Evolutionary conservation across 495 filamentous ascomycete genomes (phyloP).

Genomic region (Penicillium mononematosum): DNA sequence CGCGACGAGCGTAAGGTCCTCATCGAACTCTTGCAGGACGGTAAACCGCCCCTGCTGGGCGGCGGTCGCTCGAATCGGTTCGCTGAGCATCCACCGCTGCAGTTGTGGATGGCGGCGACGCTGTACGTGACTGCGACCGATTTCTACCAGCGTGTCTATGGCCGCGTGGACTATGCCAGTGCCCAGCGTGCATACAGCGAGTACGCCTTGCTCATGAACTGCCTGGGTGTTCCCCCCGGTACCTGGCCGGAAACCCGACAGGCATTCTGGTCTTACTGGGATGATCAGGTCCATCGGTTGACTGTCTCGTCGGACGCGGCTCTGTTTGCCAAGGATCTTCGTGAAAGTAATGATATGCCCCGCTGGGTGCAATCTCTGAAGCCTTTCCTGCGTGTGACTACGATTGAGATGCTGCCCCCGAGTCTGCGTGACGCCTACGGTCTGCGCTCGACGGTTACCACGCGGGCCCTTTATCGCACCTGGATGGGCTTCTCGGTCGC

Average conservation of each 20-base stretch:
- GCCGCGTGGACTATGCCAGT: constrained; percentile 35
- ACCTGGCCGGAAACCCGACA: constrained; percentile 36
- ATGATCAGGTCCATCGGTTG: constrained; percentile 33
- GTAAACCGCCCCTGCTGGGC: constrained; percentile 27
- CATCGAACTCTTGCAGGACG: constrained; percentile 27
- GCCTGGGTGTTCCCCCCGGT: constrained; percentile 29
- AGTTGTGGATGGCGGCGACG: constrained; percentile 42
- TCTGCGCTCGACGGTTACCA: constrained; percentile 33
- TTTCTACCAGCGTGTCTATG: constrained; percentile 46
- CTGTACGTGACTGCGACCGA: constrained; percentile 45
- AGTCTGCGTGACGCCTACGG: constrained; percentile 40
- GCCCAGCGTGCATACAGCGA: constrained; percentile 41
- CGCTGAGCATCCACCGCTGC: constrained; percentile 25
- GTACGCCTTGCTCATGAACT: constrained; percentile 34
- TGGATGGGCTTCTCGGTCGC: constrained; percentile 40
- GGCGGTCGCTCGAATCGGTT: constrained; percentile 29
- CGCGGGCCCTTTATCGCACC: constrained; percentile 35
- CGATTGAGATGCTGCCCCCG: constrained; percentile 45
- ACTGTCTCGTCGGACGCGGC: constrained; percentile 36
- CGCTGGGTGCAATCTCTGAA: constrained; percentile 37
- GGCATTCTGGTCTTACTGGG: constrained; percentile 46
- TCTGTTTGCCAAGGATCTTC: constrained; percentile 34
- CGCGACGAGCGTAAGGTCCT: constrained; percentile 34
- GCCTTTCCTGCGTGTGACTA: constrained; percentile 35
- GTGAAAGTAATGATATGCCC: constrained; percentile 30